Evolutionary conservation across 2,329 filamentous ascomycete genomes (phyloP).

Genomic region (Fusarium sambucinum): DNA sequence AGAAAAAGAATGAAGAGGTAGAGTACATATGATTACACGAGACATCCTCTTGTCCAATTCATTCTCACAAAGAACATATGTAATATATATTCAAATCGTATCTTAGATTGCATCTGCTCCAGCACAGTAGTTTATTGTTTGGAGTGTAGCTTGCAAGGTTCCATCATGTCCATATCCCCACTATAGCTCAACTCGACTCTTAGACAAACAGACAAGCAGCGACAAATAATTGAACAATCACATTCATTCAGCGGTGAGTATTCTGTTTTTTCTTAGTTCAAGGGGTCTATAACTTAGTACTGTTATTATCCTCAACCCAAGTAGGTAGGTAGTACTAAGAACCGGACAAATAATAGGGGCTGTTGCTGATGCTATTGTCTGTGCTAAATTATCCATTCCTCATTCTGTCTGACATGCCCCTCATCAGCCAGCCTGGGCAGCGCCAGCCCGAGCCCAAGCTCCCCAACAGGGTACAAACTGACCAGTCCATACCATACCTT

Average conservation of each 20-base stretch:
- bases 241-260: conserved; percentile 6
- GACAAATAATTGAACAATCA: not conserved
- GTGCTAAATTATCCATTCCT: conserved; percentile 34
- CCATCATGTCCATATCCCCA: conserved; percentile 13
- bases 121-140: not conserved
- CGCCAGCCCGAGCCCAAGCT: not conserved
- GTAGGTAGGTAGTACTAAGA: not conserved
- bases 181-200: conserved; percentile 19
- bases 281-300: not conserved
- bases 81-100: not conserved
- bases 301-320: not conserved
- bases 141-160: not conserved
- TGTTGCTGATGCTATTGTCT: conserved; percentile 4
- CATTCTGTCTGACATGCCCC: conserved; percentile 44
- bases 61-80: not conserved
- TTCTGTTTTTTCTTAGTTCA: not conserved
- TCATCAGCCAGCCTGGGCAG: conserved; percentile 25
- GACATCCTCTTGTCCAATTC: too few species aligned
- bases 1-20: not conserved
- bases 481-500: not conserved
- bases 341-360: conserved; percentile 15
- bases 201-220: not conserved
- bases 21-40: not conserved
- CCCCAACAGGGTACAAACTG: conserved; percentile 26
- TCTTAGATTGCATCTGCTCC: not conserved